Evolutionary conservation across 2,329 filamentous ascomycete genomes (phyloP), one percentile per base, ranked within the genome.

Genomic region (Penicillium frequentans): DNA sequence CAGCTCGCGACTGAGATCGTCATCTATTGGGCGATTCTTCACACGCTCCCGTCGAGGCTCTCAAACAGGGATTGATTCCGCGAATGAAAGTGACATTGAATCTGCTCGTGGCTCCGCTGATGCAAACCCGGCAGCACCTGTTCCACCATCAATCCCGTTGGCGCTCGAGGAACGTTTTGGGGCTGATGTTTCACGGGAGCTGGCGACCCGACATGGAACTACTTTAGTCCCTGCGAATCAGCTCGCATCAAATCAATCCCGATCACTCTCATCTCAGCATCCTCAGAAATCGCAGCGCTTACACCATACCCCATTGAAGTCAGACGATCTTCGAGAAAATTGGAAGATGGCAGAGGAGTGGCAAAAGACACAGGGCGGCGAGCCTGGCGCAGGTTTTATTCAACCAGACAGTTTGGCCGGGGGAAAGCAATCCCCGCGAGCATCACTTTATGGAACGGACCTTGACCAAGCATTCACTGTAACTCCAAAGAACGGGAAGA

Each of bases 131-230:
- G 21, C 48, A 54, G 43, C 27, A 16, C 27, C 47, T 31, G 52
- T 59, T 33, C 58, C 63, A 8, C 64, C 66, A 7, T 62, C 55
- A 26, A 50, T 73, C 11, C 62, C 68, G 42, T 57, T 64, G 16
- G 60, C 64, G 2, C 57, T 73, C 16, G 68, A 70, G 1, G 67
- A 72, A 54, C 64, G 68, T 4, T 70, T 73, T 57, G 64, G 69
- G 8, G 60, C 66, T 19, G 64, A 64, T 9, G 68, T 73, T 39
- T 71, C 71, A 5, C 66, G 68, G 47, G 70, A 71, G 35, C 49
- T 73, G 19, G 60, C 64, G 35, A 59, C 59, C 5, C 61, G 57
- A 27, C 65, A 66, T 45, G 52, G 60, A 16, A 67, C 66, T 19
- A 57, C 64, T 16, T 46, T 70, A 21, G 53, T 27, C n/a, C 29